These are phyloP conservation scores for Infundibulicybe gibba DNA, from an alignment of 768 basidiomycete genomes.

Conservation along the genomic window DNA sequence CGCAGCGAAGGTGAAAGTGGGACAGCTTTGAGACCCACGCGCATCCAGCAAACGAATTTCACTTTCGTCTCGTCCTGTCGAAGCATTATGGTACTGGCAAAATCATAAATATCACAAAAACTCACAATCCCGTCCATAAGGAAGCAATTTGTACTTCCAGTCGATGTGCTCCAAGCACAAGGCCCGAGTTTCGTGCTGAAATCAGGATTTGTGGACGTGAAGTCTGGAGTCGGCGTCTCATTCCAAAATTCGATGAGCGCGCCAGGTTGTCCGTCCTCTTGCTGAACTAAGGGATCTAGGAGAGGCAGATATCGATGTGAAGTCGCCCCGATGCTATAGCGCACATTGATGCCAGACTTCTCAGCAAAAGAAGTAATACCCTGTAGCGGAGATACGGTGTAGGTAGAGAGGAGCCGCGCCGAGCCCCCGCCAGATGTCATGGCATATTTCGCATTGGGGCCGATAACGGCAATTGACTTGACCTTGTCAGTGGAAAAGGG, in stretches of 20 bases:
- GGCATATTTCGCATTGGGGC: conserved; percentile 53
- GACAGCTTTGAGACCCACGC: conserved; percentile 23
- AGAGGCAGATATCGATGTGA: conserved; percentile 41
- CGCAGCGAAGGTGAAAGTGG: not conserved
- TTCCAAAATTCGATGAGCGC: conserved; percentile 43
- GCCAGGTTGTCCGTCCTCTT: conserved; percentile 31
- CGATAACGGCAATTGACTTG: conserved; percentile 57
- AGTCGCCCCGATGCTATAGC: not conserved
- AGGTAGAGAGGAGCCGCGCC: conserved; percentile 46
- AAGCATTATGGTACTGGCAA: not conserved
- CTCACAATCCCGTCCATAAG: conserved; percentile 40
- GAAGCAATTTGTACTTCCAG: conserved; percentile 28
- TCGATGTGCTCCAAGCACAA: conserved; percentile 34
- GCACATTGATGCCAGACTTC: conserved; percentile 36
- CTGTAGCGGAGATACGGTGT: conserved; percentile 53
- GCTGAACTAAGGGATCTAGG: conserved; percentile 42
- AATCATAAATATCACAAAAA: not conserved
- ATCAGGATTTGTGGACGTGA: conserved; percentile 20
- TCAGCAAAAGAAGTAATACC: conserved; percentile 67
- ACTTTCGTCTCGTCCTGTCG: conserved; percentile 35
- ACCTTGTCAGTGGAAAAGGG: conserved; percentile 30
- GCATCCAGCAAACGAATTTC: conserved; percentile 34
- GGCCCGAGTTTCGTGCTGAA: conserved; percentile 17
- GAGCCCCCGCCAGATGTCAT: conserved; percentile 60
- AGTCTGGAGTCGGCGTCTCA: conserved; percentile 34